A percentile compares a stretch with the other conserved stretches of the same genome.
Evolutionary conservation across 306 rosid species (phyloP).

Genomic region (Vigna reflexopilosa): DNA sequence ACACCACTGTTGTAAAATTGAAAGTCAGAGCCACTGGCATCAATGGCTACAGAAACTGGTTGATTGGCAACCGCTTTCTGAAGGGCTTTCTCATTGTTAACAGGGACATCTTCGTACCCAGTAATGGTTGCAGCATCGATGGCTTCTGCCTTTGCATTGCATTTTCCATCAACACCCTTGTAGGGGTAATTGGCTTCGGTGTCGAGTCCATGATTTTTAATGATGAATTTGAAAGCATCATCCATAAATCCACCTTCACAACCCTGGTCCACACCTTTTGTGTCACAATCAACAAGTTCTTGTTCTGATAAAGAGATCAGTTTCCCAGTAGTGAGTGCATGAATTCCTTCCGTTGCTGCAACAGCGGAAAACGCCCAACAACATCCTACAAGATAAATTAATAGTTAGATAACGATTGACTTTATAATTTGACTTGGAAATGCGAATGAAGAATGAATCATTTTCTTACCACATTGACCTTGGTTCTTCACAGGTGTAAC

Average conservation of each 20-base stretch:
- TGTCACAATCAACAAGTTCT: constrained; percentile 62
- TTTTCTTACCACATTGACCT: constrained; percentile 51
- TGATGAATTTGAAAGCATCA: no score
- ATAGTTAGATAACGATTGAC: background rate
- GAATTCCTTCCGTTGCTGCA: constrained; percentile 57
- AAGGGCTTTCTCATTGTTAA: constrained; percentile 46
- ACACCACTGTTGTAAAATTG: constrained; percentile 53
- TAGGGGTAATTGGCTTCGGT: constrained; percentile 42
- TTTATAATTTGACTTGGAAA: no score
- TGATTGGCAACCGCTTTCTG: constrained; percentile 52
- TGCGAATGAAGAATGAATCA: background rate
- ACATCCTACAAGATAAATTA: constrained; percentile 36
- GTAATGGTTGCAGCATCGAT: constrained; percentile 43
- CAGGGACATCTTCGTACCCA: constrained; percentile 49
- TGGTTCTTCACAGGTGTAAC: constrained; percentile 19
- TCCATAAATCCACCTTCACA: no score
- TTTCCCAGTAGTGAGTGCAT: constrained; percentile 28
- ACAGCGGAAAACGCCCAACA: constrained; percentile 61
- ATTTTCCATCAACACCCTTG: constrained; percentile 34
- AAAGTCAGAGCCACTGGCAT: constrained; percentile 51
- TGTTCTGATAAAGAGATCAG: constrained; percentile 52
- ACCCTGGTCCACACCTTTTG: background rate
- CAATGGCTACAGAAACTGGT: constrained; percentile 56
- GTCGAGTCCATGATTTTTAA: no score
- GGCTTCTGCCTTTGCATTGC: constrained; percentile 28